A percentile compares a stretch with the other conserved stretches of the same genome.
These are phyloP conservation scores for Brettanomyces naardenensis DNA, from an alignment of 805 yeast species.

Conservation along the genomic window DNA sequence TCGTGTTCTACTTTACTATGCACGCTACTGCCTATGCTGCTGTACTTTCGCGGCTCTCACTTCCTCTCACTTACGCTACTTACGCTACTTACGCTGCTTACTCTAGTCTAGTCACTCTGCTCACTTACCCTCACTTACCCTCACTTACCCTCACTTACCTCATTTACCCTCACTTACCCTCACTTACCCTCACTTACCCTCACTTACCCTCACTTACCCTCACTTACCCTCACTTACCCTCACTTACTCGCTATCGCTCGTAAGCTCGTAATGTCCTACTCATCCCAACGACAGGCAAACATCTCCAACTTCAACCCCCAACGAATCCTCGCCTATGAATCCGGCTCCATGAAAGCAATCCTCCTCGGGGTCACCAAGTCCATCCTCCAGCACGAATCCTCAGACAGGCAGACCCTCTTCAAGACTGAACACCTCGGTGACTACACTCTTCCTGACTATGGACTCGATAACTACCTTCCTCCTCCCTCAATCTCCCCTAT, in stretches of 20 bases:
- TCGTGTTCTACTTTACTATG: too few species aligned
- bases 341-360: constrained; percentile 5
- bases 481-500: not conserved
- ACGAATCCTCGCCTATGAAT: constrained; percentile 6
- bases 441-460: constrained; percentile 1
- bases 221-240: not conserved
- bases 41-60: too few species aligned
- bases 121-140: not conserved
- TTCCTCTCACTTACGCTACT: too few species aligned
- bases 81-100: too few species aligned
- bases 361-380: constrained; percentile 5
- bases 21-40: too few species aligned
- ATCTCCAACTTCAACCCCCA: constrained; percentile 5
- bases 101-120: too few species aligned
- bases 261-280: constrained; percentile 1
- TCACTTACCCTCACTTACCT: not conserved
- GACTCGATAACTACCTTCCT: constrained; percentile 1
- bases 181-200: not conserved
- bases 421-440: constrained; percentile 2
- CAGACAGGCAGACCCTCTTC: constrained; percentile 2
- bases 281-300: constrained; percentile 10
- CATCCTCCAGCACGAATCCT: constrained; percentile 8
- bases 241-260: not conserved
- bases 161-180: not conserved
- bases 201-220: not conserved